A percentile compares a stretch with the other conserved stretches of the same genome.
These are phyloP conservation scores for Batkoa obscura DNA, from an alignment of 371 early-diverging fungal species.

Conservation along the genomic window DNA sequence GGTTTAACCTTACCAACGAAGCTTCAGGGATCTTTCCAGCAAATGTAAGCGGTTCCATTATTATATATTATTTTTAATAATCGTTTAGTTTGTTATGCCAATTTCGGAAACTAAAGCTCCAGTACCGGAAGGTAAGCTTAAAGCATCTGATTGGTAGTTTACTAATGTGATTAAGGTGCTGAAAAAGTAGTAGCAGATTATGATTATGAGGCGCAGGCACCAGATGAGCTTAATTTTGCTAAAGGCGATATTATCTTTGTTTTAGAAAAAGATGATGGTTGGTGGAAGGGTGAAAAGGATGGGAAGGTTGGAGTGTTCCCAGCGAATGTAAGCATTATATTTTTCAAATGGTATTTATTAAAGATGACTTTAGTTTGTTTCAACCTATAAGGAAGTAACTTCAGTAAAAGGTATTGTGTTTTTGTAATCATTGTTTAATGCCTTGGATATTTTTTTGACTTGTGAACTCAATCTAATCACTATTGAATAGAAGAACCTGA, in stretches of 20 bases:
- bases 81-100: slow-evolving; percentile 14
- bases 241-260: slow-evolving; percentile 44
- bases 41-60: slow-evolving; percentile 24
- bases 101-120: slow-evolving; percentile 4
- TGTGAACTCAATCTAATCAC: no score
- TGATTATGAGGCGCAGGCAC: slow-evolving; percentile 43
- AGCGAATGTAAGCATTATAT: slow-evolving; percentile 18
- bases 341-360: neutral
- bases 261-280: slow-evolving; percentile 39
- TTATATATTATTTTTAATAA: neutral
- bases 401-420: no score
- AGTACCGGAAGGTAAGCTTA: slow-evolving; percentile 8
- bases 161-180: no score
- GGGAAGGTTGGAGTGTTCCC: slow-evolving; percentile 50
- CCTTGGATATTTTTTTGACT: no score
- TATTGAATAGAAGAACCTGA: no score
- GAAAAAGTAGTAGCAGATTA: slow-evolving; percentile 15
- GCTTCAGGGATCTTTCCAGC: slow-evolving; percentile 49
- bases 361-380: neutral
- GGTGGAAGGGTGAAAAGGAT: slow-evolving; percentile 45
- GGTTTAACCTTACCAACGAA: slow-evolving; percentile 27
- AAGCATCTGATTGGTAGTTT: no score
- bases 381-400: no score
- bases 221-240: slow-evolving; percentile 41
- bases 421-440: neutral